These are phyloP conservation scores for Aureobasidium pullulans DNA, from an alignment of 2,329 filamentous ascomycete genomes.

Conservation along the genomic window DNA sequence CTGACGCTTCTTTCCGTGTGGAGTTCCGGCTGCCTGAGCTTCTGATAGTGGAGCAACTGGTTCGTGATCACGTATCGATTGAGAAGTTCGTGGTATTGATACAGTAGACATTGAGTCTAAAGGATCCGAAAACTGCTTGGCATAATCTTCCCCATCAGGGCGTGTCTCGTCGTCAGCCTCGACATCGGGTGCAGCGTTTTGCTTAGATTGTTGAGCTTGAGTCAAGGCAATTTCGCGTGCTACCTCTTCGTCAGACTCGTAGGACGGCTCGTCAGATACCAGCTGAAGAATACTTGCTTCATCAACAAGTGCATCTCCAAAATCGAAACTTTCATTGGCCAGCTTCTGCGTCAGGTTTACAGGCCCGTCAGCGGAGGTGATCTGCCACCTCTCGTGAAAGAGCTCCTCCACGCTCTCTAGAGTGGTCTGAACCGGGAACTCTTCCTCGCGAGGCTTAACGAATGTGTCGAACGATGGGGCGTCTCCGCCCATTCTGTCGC, in stretches of 20 bases:
- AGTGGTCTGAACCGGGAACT: slow-evolving; percentile 59
- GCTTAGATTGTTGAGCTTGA: slow-evolving; percentile 21
- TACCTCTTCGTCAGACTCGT: slow-evolving; percentile 37
- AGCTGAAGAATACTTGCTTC: slow-evolving; percentile 51
- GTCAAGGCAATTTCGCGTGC: slow-evolving; percentile 27
- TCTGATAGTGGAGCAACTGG: not conserved
- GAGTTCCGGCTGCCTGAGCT: not conserved
- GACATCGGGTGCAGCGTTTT: not conserved
- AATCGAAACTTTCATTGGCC: slow-evolving; percentile 6
- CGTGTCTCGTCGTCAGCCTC: slow-evolving; percentile 11
- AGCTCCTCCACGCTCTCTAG: slow-evolving; percentile 83
- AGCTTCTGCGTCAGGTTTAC: not conserved
- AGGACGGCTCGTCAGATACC: slow-evolving; percentile 34
- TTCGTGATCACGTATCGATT: not conserved
- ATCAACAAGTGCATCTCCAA: slow-evolving; percentile 49
- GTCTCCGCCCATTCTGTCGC: slow-evolving; percentile 34
- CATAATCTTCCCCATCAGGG: slow-evolving; percentile 13
- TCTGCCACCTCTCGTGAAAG: slow-evolving; percentile 58
- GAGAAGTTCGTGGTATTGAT: not conserved
- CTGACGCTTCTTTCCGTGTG: not conserved
- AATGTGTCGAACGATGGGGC: slow-evolving; percentile 58
- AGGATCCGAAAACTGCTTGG: slow-evolving; percentile 13
- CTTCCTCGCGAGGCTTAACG: slow-evolving; percentile 38
- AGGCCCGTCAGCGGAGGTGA: not conserved
- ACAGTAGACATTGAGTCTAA: slow-evolving; percentile 1